Evolutionary conservation across 2,329 filamentous ascomycete species (phyloP), one percentile per base, ranked within the genome.

Genomic region (Helicocarpus griseus): DNA sequence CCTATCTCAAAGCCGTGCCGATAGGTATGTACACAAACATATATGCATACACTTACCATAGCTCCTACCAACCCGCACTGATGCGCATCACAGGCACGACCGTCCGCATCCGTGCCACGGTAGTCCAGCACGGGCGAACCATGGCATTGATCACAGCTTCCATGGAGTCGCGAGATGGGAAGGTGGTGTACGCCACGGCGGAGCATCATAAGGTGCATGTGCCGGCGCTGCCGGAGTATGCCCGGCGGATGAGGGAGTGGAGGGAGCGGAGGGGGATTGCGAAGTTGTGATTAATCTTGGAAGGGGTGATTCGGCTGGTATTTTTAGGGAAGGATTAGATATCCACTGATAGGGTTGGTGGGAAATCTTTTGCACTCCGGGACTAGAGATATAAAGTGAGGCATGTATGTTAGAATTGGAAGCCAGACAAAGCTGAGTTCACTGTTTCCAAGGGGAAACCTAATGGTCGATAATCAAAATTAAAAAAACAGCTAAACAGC

Each of bases 181-280:
- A 70, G 55, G 68, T 62, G 0, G 66, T 71, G 5, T 78, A 74
- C 56, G 74, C 71, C 49, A 76, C 74, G 1, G 74, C 67, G 33
- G 76, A 78, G 58, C 75, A 78, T 54, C 76, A 78, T 60, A 78
- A 78, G 55, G 74, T 77, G 9, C 68, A 70, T 48, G 62, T 71
- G 4, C 69, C 73, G 9, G 70, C 71, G 22, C 60, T 58, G 40
- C 54, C 64, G 19, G 65, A 71, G 43, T 71, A 76, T 58, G 54
- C 68, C 1, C 35, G 26, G 22, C 33, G 36, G 31, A 28, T 53
- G 31, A 48, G n/a, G 43, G 41, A 55, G 26, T n/a, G 44, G 29
- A 6, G 48, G 44, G 50, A 41, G 41, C 17, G 9, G 28, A 43
- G 21, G n/a, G 43, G n/a, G 24, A n/a, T 11, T 31, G 28, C 43